Evolutionary conservation across 1,284 basidiomycete genomes (phyloP), one percentile per base, ranked within the genome.

Genomic region (Crucibulum parvulum): DNA sequence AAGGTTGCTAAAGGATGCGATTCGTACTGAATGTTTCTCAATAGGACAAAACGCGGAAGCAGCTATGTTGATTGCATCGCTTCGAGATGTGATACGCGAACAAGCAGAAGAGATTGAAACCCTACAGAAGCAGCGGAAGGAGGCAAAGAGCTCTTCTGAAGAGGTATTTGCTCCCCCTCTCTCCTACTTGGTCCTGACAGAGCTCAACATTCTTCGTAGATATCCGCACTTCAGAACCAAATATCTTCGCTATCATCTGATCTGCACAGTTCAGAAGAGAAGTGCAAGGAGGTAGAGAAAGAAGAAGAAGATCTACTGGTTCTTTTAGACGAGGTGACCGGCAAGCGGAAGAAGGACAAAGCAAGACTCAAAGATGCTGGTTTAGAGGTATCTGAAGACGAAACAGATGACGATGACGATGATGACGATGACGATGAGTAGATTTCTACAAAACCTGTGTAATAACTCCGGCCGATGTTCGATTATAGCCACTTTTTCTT

Each of bases 251-350:
- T 92, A 24, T 79, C 84, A 16, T 70, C 74, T 10, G 76, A 89
- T 50, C 72, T 93, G 6, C 77, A 82, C 51, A 78, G 75, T 1
- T 84, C 89, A 24, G 86, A 90, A 66, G 82, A 81, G 58, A 91
- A 90, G 72, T 82, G 85, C 50, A 87, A 86, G 62, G 94, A 96
- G n/a, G 86, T 89, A 31, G 91, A 94, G 73, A 96, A 96, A 78
- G 96, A 98, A 72, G 94, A 97, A 70, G 96, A 98, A 73, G 96
- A 99, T 75, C 74, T 99, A 57, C 82, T 99, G 2, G 96, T 99
- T 0, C 79, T 99, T 38, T 81, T 99, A 4, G 98, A 99, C 69
- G 98, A 99, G 75, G 79, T 99, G 54, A 93, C 88, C 53, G 86
- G 83, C 66, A 99, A 99, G 78, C 83, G 95, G 53, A 87, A 87